A percentile compares a stretch with the other conserved stretches of the same genome.
Conservation (phyloP, 2,329 filamentous ascomycete species). For the Diaporthe vexans region DNA sequence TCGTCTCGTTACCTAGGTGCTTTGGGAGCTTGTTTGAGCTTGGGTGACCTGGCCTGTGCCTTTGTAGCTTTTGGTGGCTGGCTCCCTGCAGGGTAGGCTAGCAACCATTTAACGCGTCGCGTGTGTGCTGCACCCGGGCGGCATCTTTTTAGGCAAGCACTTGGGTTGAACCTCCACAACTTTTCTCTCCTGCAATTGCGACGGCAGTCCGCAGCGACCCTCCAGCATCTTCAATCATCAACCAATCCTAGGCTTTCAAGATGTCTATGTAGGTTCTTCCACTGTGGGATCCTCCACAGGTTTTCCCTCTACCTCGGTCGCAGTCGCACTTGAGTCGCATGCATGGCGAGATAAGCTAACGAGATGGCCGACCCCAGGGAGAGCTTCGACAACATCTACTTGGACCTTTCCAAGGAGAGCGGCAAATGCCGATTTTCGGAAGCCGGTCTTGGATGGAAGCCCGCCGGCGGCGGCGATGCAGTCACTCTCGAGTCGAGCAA, state of each 20-base stretch:
- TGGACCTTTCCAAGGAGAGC: conserved; percentile 92
- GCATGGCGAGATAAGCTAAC: conserved; percentile 10
- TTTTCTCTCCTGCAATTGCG: conserved; percentile 29
- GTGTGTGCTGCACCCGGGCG: background rate
- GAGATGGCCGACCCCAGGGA: conserved; percentile 65
- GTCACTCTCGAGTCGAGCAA: conserved; percentile 93
- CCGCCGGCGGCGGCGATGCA: conserved; percentile 86
- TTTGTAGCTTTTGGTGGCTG: background rate
- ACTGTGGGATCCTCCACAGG: background rate
- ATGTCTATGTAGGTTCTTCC: conserved; percentile 18
- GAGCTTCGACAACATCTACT: conserved; percentile 97
- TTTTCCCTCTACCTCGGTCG: conserved; percentile 36
- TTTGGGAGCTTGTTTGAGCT: background rate
- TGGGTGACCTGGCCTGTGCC: conserved; percentile 4
- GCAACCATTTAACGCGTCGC: conserved; percentile 37
- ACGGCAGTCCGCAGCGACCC: conserved; percentile 8
- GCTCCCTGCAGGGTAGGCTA: background rate
- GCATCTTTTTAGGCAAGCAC: conserved; percentile 31
- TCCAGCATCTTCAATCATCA: conserved; percentile 15
- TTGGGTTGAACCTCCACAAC: conserved; percentile 18
- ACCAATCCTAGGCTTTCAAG: conserved; percentile 16
- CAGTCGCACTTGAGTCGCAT: background rate
- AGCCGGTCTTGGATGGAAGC: conserved; percentile 96
- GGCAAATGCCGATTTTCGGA: conserved; percentile 97
- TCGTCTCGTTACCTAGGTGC: no score